phyloP scores from a whole-genome alignment of 148 eudicot genomes.

The Chenopodium berlandieri region DNA sequence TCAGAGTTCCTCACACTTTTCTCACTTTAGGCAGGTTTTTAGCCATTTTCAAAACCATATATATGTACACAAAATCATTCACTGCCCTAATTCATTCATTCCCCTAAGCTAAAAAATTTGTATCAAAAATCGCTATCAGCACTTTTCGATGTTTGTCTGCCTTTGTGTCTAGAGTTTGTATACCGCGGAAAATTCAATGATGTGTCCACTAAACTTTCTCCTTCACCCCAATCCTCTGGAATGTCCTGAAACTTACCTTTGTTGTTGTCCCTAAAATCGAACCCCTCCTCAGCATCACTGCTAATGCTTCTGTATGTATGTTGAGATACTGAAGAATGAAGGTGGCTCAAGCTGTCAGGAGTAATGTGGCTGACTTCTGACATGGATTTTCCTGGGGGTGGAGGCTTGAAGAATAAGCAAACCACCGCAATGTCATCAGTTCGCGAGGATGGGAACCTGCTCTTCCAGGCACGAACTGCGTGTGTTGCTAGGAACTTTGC shows the following conservation, averaged over 20 bases:
- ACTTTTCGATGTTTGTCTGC: conserved; percentile 16
- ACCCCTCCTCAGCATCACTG: conserved; percentile 33
- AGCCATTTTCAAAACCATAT: too few species aligned
- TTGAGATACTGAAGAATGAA: conserved; percentile 33
- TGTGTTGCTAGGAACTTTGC: conserved; percentile 58
- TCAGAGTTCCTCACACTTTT: too few species aligned
- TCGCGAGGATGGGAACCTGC: conserved; percentile 58
- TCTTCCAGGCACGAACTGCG: conserved; percentile 72
- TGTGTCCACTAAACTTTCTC: conserved; percentile 22
- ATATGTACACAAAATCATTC: conserved; percentile 5
- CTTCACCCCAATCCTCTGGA: conserved; percentile 28
- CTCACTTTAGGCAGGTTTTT: too few species aligned
- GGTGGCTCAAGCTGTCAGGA: conserved; percentile 35
- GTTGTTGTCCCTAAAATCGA: conserved; percentile 13
- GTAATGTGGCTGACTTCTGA: conserved; percentile 41
- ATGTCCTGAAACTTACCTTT: conserved; percentile 16
- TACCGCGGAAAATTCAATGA: conserved; percentile 27
- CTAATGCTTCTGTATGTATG: conserved; percentile 30
- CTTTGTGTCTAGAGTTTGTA: conserved; percentile 13
- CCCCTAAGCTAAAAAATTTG: not conserved
- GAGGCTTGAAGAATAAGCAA: conserved; percentile 58
- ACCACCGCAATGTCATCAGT: conserved; percentile 69
- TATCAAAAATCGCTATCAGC: not conserved
- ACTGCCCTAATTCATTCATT: not conserved
- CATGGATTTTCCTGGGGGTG: conserved; percentile 34